Base-by-base conservation (phyloP, 495 filamentous ascomycete genomes). In the Glonium stellatum region DNA sequence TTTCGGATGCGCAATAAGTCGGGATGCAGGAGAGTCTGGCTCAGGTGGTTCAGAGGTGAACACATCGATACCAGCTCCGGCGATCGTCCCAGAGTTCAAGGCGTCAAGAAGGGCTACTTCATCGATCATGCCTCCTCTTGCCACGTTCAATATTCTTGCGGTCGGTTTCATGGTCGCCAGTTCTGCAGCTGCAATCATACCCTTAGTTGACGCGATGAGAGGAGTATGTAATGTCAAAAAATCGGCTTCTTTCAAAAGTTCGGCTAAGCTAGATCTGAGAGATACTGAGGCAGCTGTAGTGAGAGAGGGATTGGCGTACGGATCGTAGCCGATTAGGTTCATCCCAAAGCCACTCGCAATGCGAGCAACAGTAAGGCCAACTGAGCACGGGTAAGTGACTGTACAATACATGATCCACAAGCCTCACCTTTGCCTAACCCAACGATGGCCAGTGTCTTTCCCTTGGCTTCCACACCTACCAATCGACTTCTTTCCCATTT, bases 181-280 rank as follows among this genome's bases (percentile, higher is more conserved):
- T 67, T 91, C 84, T 2, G 70, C 67, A 6, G 75, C 75, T 19
- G 80, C 77, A 4, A 90, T 80, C 69, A 91, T 75, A 52, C 85
- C 83, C 15, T 80, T 79, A 8, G 87, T 91, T 6, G 80, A 83
- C 4, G 83, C 83, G 62, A 88, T 81, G 59, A 91, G 73, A 0
- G 87, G 87, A 4, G 87, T 89, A 61, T 90, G 87, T 25, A 90
- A 82, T 0, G 86, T 89, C 49, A 91, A 70, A 66, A 89, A 87
- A 68, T 91, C 87, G 15, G 81, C 82, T 36, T 73, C 76, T 11
- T 77, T 72, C 5, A 90, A 75, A 41, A 91, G 69, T 21, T 80
- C 81, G 2, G 70, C 62, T 27, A 88, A 74, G 5, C 70, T 74
- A 4, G 68, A 59, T n/a, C 80, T 72, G 0, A 88, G 63, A 47